phyloP scores from a whole-genome alignment of 495 filamentous ascomycete species.

The Chaetomium cochliodes region DNA sequence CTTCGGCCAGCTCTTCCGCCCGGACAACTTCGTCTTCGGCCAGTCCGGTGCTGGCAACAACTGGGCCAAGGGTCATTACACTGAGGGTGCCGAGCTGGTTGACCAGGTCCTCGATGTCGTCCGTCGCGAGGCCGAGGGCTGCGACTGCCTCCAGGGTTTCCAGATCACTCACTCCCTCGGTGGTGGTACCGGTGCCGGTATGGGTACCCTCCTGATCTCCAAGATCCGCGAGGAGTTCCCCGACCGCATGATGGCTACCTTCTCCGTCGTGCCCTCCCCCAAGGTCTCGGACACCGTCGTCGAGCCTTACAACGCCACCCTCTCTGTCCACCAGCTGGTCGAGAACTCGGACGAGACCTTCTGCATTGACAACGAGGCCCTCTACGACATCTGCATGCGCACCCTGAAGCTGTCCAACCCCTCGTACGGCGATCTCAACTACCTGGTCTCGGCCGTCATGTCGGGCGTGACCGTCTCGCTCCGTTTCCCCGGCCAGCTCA shows the following conservation, averaged over 20 bases:
- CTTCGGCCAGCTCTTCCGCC: constrained; percentile 99
- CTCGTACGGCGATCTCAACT: constrained; percentile 98
- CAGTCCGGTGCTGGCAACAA: constrained; percentile 99
- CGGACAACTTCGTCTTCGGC: constrained; percentile 99
- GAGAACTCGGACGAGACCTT: constrained; percentile 99
- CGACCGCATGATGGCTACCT: constrained; percentile 99
- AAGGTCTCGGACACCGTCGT: constrained; percentile 99
- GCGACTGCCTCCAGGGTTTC: constrained; percentile 99
- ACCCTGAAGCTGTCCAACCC: constrained; percentile 98
- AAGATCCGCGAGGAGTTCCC: constrained; percentile 99
- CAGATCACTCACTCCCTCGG: constrained; percentile 99
- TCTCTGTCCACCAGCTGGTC: constrained; percentile 98
- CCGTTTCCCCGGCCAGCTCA: constrained; percentile 98
- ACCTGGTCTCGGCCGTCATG: constrained; percentile 99
- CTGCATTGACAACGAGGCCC: constrained; percentile 99
- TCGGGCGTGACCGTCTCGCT: constrained; percentile 98
- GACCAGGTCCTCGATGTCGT: constrained; percentile 98
- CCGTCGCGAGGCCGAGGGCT: constrained; percentile 96
- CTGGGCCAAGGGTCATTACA: constrained; percentile 99
- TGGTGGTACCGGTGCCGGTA: constrained; percentile 99
- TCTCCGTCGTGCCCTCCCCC: constrained; percentile 98
- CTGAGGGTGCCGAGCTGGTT: constrained; percentile 98
- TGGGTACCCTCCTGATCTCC: constrained; percentile 99
- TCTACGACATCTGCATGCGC: constrained; percentile 99
- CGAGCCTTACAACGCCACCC: constrained; percentile 99